Percentiles rank a stretch among this genome's conserved stretches.
Evolutionary conservation across 2,329 filamentous ascomycete species (phyloP).

Genomic region (Neofusicoccum parvum): DNA sequence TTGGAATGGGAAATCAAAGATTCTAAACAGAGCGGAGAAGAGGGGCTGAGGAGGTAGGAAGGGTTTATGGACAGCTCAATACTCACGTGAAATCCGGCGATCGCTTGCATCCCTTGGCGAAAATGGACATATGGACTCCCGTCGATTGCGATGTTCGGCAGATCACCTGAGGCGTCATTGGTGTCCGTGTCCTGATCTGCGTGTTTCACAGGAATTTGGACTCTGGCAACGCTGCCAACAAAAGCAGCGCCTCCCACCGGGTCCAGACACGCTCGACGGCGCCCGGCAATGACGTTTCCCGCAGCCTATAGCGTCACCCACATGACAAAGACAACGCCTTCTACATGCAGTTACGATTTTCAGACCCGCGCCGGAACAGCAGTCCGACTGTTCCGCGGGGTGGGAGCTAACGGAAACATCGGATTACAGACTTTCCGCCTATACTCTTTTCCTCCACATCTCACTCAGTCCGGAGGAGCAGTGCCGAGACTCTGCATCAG

Average conservation of each 20-base stretch:
- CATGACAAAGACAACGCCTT: neutral
- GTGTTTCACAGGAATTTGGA: neutral
- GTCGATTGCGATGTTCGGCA: conserved; percentile 1
- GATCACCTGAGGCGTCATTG: neutral
- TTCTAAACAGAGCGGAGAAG: neutral
- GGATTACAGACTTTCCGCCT: neutral
- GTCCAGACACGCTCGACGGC: neutral
- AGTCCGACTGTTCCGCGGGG: neutral
- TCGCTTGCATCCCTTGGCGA: neutral
- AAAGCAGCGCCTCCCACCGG: neutral
- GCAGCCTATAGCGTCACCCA: neutral
- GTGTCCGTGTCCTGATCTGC: neutral
- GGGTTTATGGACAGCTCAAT: neutral
- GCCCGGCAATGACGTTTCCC: neutral
- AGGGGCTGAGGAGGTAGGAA: neutral
- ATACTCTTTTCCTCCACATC: neutral
- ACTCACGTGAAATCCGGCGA: neutral
- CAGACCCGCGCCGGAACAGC: neutral
- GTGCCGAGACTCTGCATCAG: neutral
- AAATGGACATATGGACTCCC: neutral
- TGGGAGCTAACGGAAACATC: neutral
- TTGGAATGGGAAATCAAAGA: neutral
- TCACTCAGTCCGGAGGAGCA: neutral
- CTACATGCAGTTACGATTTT: neutral
- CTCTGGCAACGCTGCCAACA: neutral